These are phyloP conservation scores for Camellia lanceoleosa DNA, from an alignment of 148 eudicot genomes.

Conservation along the genomic window DNA sequence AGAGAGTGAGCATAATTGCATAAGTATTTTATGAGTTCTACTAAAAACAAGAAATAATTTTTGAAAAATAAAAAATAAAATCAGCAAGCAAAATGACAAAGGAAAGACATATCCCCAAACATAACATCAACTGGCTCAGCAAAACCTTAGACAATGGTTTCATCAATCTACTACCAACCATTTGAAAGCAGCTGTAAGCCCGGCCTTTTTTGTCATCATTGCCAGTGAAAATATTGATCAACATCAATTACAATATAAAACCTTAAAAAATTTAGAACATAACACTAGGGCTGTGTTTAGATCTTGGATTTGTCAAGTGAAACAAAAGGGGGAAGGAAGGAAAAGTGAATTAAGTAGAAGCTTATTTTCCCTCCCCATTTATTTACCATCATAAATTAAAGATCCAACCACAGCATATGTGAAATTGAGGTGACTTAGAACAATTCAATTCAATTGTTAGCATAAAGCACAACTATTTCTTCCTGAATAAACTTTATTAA, in stretches of 20 bases:
- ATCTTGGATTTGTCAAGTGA: no score
- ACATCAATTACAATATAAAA: background rate
- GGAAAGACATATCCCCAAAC: background rate
- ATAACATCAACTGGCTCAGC: conserved; percentile 19
- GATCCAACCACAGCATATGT: no score
- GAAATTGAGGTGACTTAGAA: background rate
- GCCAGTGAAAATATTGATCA: conserved; percentile 17
- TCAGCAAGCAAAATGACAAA: background rate
- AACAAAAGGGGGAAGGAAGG: no score
- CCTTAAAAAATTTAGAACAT: background rate
- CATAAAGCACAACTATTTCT: background rate
- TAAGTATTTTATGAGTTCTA: background rate
- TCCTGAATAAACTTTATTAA: background rate
- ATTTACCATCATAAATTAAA: no score
- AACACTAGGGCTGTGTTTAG: no score
- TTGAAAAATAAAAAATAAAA: background rate
- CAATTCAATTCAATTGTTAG: background rate
- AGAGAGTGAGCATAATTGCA: no score
- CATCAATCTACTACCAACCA: conserved; percentile 27
- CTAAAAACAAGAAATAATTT: background rate
- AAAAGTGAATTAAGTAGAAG: no score
- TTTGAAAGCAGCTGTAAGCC: conserved; percentile 22
- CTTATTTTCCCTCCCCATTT: no score
- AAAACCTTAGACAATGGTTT: conserved; percentile 15
- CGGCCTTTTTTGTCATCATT: conserved; percentile 28